Base-by-base conservation (phyloP, 2,329 filamentous ascomycete species). In the Diplodia scrobiculata region DNA sequence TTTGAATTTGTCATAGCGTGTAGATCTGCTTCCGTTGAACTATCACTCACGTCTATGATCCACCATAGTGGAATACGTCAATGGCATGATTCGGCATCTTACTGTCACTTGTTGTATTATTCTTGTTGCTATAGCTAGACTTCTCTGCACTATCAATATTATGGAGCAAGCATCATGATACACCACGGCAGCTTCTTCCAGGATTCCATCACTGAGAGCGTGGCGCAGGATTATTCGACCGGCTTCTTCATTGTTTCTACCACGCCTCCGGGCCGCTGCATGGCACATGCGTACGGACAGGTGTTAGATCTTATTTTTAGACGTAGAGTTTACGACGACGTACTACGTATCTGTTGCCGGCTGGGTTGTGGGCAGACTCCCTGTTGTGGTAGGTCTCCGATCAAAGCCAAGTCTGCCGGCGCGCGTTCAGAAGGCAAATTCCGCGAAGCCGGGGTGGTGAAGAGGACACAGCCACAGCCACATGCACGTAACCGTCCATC, bases 91-190 rank as follows among this genome's bases (percentile, higher is more conserved):
- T 62, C 14, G 17, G 21, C 17, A 45, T 25, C n/a, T 50, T 21
- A 25, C 48, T 25, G 54, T 51, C 19, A 41, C 36, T 13, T 62
- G 2, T 13, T 62, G 45, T 62, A 25, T 47, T 50, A 36, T 34
- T 11, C 5, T 25, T 50, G 10, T 13, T 34, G 27, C n/a, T 32
- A 25, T 36, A 19, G 17, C 27, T 55, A 34, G 27, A 45, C 9
- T 32, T 17, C 21, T 41, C 52, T 47, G 25, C 48, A 60, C 27
- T 60, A 60, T 60, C 38, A 32, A 60, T 60, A 60, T 34, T 48
- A 48, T 32, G 38, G 25, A 34, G 25, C 55, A 60, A 25, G 55
- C 55, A 60, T 60, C 25, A 47, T 27, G 11, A 34, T 25, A 45
- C 17, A 2, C n/a, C 17, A 55, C 17, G 32, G 10, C 36, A 32